Percentiles rank a stretch among this genome's conserved stretches.
Evolutionary conservation across 345 rosid genomes (phyloP).

Genomic region (Populus simonii): DNA sequence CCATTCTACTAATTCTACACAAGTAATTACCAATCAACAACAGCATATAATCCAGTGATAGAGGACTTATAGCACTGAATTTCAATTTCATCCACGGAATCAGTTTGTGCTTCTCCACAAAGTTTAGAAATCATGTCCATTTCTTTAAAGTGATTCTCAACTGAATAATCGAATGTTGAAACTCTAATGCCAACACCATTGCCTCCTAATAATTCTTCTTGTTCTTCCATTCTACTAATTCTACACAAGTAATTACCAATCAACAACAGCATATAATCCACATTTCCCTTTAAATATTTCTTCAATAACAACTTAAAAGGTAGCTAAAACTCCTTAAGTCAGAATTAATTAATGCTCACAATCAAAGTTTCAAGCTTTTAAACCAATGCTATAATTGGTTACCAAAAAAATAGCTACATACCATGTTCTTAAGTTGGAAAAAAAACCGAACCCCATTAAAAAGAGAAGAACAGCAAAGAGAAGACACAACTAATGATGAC

Average conservation of each 20-base stretch:
- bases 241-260: neutral
- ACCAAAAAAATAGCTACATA: too few species aligned
- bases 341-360: neutral
- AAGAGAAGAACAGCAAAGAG: too few species aligned
- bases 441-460: neutral
- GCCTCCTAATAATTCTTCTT: conserved; percentile 1
- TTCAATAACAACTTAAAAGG: neutral
- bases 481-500: too few species aligned
- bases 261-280: neutral
- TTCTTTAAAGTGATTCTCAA: conserved; percentile 60
- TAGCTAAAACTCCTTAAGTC: too few species aligned
- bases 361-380: neutral
- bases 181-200: conserved; percentile 33
- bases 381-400: too few species aligned
- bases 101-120: conserved; percentile 46
- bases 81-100: conserved; percentile 29
- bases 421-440: neutral
- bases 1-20: neutral
- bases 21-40: neutral
- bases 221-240: neutral
- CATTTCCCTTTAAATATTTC: neutral
- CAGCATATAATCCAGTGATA: conserved; percentile 19
- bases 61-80: conserved; percentile 50
- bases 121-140: conserved; percentile 48
- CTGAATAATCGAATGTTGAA: conserved; percentile 58